Base-by-base conservation (phyloP, 2,329 filamentous ascomycete genomes). In the Trichothecium sympodiale region DNA sequence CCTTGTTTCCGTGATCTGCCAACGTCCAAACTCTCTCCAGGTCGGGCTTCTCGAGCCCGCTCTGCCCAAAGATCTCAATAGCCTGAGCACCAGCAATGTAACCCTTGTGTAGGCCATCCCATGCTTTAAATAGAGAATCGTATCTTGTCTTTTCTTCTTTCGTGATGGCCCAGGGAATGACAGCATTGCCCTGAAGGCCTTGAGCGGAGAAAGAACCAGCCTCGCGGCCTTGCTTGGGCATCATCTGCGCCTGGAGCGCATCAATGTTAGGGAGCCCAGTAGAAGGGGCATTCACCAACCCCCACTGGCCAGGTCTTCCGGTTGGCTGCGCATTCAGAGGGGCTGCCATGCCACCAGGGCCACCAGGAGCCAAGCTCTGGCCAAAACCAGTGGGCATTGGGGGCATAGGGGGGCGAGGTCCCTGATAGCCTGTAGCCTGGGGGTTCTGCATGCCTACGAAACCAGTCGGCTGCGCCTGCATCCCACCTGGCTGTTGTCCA, bases 81-180 rank as follows among this genome's bases (percentile, higher is more conserved):
- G 91, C 89, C 48, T 91, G 86, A 47, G 84, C 83, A 35, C 91
- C 91, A 32, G 79, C 83, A 52, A 98, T 93, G 50, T 80, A 94
- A 0, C 91, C 91, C 58, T 93, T 95, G 43, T 79, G 76, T 43
- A 98, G 76, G 3, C 91, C 91, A 61, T 98, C 91, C 91, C 91
- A 98, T 5, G 88, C 88, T 44, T 80, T 83, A 68, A 98, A 98
- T 25, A 96, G 75, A 41, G 86, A 75, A 58, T 98, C 91, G 47
- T 98, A 98, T 43, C 93, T 82, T 41, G 83, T 89, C 69, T 98
- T 2, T 60, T 98, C 91, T 43, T 95, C 88, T 57, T 98, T 98
- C 4, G 91, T 98, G 41, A 98, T 91, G 13, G 91, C 88, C 91
- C 91, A 98, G 0, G 91, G 91, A 51, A 98, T 89, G 7, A 86